phyloP scores from a whole-genome alignment of 2,329 filamentous ascomycete species.

The Pseudopyricularia javanii region DNA sequence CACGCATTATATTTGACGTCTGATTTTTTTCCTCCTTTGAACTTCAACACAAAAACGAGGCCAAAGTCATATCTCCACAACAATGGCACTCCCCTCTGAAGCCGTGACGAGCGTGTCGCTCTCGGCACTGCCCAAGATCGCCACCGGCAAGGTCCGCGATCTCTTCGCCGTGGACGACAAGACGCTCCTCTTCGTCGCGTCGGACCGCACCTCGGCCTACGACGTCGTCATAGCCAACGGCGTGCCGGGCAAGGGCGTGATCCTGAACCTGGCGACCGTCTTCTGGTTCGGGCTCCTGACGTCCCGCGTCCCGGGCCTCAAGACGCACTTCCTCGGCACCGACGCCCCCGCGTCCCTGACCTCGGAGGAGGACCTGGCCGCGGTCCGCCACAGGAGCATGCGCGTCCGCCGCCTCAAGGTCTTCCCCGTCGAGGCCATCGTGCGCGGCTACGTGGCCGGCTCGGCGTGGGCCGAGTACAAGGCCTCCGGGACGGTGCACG shows the following conservation, averaged over 20 bases:
- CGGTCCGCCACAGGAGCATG: constrained; percentile 60
- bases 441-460: constrained; percentile 84
- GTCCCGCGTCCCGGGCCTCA: constrained; percentile 29
- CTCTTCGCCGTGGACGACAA: constrained; percentile 12
- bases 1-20: too few relatives aligned
- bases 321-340: constrained; percentile 38
- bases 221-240: constrained; percentile 78
- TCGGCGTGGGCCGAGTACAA: constrained; percentile 71
- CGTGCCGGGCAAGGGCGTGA: constrained; percentile 39
- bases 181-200: constrained; percentile 17
- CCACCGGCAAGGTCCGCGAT: constrained; percentile 19
- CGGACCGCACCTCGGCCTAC: constrained; percentile 89
- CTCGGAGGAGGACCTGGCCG: constrained; percentile 27
- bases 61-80: not conserved
- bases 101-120: constrained; percentile 15
- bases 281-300: constrained; percentile 42
- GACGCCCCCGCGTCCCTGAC: constrained; percentile 22
- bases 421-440: constrained; percentile 71
- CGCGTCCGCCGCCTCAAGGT: constrained; percentile 61
- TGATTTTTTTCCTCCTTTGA: too few relatives aligned
- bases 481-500: constrained; percentile 65
- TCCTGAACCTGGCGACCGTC: constrained; percentile 32
- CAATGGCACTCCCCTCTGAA: constrained; percentile 2
- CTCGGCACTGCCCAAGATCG: constrained; percentile 17
- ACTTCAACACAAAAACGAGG: not conserved